Conservation (phyloP, 192 early-diverging fungal species). For the Jimgerdemannia flammicorona region DNA sequence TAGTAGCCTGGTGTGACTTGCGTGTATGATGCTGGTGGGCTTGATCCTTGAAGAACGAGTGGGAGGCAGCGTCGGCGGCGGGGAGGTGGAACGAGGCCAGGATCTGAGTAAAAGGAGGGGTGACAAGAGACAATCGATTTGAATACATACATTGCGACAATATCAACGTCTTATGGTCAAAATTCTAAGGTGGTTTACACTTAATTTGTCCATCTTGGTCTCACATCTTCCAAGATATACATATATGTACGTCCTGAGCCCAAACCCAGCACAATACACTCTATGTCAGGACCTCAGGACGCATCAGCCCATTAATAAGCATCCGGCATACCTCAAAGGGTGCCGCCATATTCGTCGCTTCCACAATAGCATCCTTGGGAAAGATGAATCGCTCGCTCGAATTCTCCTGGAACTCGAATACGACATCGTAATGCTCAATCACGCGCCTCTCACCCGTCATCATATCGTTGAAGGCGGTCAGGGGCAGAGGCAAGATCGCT, state of each 20-base stretch:
- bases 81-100: conserved; percentile 27
- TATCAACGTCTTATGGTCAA: no score
- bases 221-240: no score
- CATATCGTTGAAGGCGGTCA: not conserved
- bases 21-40: not conserved
- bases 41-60: conserved; percentile 12
- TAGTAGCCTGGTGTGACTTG: conserved; percentile 12
- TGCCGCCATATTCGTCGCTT: conserved; percentile 16
- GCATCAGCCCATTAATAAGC: not conserved
- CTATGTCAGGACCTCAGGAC: not conserved
- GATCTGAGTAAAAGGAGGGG: conserved; percentile 10
- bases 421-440: conserved; percentile 32
- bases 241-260: no score
- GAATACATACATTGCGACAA: not conserved
- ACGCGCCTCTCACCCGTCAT: not conserved
- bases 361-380: conserved; percentile 52
- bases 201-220: no score
- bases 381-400: conserved; percentile 43
- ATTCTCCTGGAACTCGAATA: conserved; percentile 56
- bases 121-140: not conserved
- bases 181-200: no score
- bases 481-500: not conserved
- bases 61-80: not conserved
- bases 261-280: no score
- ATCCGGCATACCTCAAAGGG: conserved; percentile 15